Evolutionary conservation across 306 rosid genomes (phyloP).

Genomic region (Malus sylvestris): DNA sequence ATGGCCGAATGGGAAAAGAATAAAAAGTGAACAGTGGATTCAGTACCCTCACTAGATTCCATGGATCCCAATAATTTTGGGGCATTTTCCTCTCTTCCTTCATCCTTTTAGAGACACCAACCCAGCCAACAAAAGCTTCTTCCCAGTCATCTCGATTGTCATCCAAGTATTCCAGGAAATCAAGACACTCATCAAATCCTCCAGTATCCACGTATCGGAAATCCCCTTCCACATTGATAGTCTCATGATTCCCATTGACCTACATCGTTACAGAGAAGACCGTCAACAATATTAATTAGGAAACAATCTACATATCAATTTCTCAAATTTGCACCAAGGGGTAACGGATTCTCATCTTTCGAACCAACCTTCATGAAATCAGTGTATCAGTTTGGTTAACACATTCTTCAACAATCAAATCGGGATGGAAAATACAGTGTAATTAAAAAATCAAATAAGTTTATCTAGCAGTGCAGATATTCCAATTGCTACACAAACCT

Average conservation of each 20-base stretch:
- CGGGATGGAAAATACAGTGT: not conserved
- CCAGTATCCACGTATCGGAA: conserved; percentile 73
- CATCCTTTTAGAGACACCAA: conserved; percentile 53
- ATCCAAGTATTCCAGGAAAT: conserved; percentile 68
- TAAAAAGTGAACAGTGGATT: conserved; percentile 11
- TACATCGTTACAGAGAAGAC: conserved; percentile 21
- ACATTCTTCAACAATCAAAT: not conserved
- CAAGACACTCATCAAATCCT: conserved; percentile 73
- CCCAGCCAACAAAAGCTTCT: conserved; percentile 63
- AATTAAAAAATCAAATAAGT: not conserved
- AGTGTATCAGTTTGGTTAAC: not conserved
- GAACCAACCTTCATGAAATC: not conserved
- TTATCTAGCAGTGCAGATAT: not conserved
- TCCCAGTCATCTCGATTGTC: conserved; percentile 53
- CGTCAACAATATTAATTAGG: not conserved
- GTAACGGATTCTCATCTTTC: not conserved
- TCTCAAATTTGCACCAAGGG: not conserved
- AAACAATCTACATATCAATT: not conserved
- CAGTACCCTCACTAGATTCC: conserved; percentile 82
- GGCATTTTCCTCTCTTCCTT: conserved; percentile 45
- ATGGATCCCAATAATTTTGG: conserved; percentile 62
- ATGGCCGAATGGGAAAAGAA: not conserved
- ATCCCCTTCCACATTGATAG: conserved; percentile 96
- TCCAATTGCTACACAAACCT: conserved; percentile 44
- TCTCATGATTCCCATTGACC: conserved; percentile 93